phyloP scores from a whole-genome alignment of 768 basidiomycete genomes.

The Calocera viscosa region DNA sequence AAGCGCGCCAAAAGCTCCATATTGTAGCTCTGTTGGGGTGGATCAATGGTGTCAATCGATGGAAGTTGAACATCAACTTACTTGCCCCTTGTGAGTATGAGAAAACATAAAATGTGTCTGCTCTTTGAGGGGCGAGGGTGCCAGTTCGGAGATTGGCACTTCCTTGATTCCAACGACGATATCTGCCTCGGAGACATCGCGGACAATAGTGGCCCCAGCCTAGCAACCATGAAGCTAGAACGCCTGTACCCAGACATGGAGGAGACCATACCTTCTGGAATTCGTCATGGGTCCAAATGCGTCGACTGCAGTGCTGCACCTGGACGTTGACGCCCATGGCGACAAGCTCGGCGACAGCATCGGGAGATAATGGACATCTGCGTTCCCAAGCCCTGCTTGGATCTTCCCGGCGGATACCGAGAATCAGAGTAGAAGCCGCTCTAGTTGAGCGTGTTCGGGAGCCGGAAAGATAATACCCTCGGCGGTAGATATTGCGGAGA shows the following conservation, averaged over 20 bases:
- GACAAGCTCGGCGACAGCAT: constrained; percentile 51
- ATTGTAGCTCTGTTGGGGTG: constrained; percentile 54
- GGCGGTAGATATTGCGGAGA: background rate
- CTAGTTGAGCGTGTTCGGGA: background rate
- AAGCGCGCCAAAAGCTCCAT: constrained; percentile 62
- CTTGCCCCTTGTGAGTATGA: constrained; percentile 60
- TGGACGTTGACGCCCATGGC: constrained; percentile 50
- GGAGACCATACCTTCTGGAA: constrained; percentile 46
- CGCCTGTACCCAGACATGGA: background rate
- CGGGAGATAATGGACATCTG: constrained; percentile 69
- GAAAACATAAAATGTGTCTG: constrained; percentile 86
- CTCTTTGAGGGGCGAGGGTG: constrained; percentile 29
- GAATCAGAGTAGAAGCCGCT: constrained; percentile 19
- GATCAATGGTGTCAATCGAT: background rate
- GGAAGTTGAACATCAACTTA: constrained; percentile 9
- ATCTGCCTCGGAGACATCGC: constrained; percentile 49
- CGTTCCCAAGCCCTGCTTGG: constrained; percentile 75
- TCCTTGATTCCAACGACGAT: constrained; percentile 86
- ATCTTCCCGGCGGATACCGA: constrained; percentile 67
- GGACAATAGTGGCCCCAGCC: constrained; percentile 63
- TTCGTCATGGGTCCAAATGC: constrained; percentile 55
- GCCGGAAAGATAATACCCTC: background rate
- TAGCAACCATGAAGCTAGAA: constrained; percentile 24
- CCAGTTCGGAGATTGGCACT: constrained; percentile 51
- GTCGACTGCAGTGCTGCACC: constrained; percentile 60